These are phyloP conservation scores for Magnaporthiopsis incrustans DNA, from an alignment of 2,329 filamentous ascomycete genomes.

Conservation along the genomic window DNA sequence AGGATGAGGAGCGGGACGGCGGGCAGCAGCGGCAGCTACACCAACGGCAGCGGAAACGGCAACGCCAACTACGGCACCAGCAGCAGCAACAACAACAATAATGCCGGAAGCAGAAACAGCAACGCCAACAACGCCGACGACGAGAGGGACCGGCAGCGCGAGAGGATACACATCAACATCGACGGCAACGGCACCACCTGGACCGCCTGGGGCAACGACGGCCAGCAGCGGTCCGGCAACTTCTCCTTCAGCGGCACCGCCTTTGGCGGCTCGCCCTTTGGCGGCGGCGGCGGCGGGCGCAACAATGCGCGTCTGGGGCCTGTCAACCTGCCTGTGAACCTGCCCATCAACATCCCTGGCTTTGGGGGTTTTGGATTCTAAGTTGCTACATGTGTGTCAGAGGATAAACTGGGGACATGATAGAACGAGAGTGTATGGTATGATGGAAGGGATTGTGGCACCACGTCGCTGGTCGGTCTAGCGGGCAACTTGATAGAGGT, in stretches of 20 bases:
- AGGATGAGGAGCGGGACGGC: neutral
- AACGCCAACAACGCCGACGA: neutral
- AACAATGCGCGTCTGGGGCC: constrained; percentile 1
- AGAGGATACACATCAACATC: constrained; percentile 6
- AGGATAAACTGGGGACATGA: neutral
- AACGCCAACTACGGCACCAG: neutral
- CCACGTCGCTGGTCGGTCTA: neutral
- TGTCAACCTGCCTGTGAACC: neutral
- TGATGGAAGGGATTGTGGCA: too few relatives aligned
- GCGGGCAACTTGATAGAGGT: neutral
- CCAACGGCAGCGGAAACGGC: neutral
- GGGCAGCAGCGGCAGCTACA: neutral
- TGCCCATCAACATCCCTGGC: constrained; percentile 3
- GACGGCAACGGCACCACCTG: constrained; percentile 1
- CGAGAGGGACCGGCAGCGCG: constrained; percentile 1
- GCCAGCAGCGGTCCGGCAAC: neutral
- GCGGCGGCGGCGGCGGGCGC: neutral
- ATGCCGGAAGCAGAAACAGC: neutral
- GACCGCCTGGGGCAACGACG: constrained; percentile 1
- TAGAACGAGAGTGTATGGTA: neutral
- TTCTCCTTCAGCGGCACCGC: neutral
- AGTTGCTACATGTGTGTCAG: neutral
- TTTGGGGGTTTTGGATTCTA: constrained; percentile 2
- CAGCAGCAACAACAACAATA: neutral
- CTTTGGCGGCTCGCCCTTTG: constrained; percentile 1